Evolutionary conservation across 2,329 filamentous ascomycete species (phyloP).

Genomic region (Colletotrichum australisinense): DNA sequence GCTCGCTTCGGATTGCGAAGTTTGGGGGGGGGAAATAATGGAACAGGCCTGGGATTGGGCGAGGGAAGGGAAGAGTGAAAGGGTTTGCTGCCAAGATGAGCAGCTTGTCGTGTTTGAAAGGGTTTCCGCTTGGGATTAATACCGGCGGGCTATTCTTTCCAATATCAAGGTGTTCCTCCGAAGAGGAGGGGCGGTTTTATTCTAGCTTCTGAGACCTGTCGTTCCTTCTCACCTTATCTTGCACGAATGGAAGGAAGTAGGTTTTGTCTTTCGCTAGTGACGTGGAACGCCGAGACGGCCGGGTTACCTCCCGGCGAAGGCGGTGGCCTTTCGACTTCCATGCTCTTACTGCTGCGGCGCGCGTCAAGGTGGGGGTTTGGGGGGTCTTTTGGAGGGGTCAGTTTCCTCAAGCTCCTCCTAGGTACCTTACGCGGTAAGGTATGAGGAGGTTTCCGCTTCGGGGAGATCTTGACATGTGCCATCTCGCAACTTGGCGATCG

Average conservation of each 20-base stretch:
- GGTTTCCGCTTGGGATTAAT: not conserved
- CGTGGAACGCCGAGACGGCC: slow-evolving; percentile 8
- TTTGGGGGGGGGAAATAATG: not conserved
- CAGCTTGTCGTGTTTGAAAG: not conserved
- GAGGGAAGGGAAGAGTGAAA: not conserved
- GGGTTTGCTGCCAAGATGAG: not conserved
- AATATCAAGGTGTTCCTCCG: not conserved
- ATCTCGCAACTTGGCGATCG: not conserved
- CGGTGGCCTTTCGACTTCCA: not conserved
- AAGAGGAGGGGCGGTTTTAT: not conserved
- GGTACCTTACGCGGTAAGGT: not conserved
- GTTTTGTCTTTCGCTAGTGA: not conserved
- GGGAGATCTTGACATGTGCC: not conserved
- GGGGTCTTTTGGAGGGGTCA: not conserved
- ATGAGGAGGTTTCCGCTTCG: not conserved
- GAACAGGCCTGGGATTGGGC: not conserved
- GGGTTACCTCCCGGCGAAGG: slow-evolving; percentile 3
- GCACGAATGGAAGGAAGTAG: not conserved
- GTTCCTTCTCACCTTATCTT: not conserved
- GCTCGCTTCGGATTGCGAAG: not conserved
- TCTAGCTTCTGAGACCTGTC: no score
- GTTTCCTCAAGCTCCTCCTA: not conserved
- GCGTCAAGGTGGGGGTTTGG: not conserved
- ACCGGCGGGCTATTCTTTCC: not conserved
- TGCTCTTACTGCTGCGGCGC: not conserved